Percentiles rank a stretch among this genome's conserved stretches.
phyloP scores from a whole-genome alignment of 129 eudicot genomes.

The Oenanthe sinensis region DNA sequence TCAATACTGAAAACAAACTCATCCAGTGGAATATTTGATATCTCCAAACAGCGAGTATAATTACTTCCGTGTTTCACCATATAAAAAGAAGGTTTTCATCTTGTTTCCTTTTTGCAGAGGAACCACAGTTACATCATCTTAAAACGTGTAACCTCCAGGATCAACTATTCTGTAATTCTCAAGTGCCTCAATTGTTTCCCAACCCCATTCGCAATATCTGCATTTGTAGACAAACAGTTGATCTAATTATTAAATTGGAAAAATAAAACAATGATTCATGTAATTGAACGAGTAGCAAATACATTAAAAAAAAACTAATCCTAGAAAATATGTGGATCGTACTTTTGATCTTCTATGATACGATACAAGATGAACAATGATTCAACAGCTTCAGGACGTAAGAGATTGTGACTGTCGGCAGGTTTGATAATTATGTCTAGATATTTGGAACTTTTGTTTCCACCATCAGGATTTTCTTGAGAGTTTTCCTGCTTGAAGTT shows the following conservation, averaged over 20 bases:
- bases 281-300: background rate
- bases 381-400: constrained; percentile 43
- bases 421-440: constrained; percentile 66
- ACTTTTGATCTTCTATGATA: constrained; percentile 84
- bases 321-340: constrained; percentile 15
- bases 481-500: constrained; percentile 41
- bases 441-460: constrained; percentile 70
- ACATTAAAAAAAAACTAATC: background rate
- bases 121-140: constrained; percentile 67
- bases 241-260: background rate
- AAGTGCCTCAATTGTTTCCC: constrained; percentile 81
- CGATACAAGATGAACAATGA: constrained; percentile 69
- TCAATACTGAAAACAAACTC: constrained; percentile 80
- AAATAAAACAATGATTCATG: background rate
- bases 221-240: constrained; percentile 12
- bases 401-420: constrained; percentile 87
- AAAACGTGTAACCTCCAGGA: constrained; percentile 76
- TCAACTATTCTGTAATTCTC: constrained; percentile 76
- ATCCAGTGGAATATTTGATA: constrained; percentile 43
- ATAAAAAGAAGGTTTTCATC: constrained; percentile 78
- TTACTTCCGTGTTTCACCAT: constrained; percentile 72
- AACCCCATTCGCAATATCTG: constrained; percentile 89
- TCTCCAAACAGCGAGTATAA: constrained; percentile 58
- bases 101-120: constrained; percentile 78
- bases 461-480: constrained; percentile 71